These are phyloP conservation scores for Protomyces inundatus DNA, from an alignment of 1,139 yeast species.

Conservation along the genomic window DNA sequence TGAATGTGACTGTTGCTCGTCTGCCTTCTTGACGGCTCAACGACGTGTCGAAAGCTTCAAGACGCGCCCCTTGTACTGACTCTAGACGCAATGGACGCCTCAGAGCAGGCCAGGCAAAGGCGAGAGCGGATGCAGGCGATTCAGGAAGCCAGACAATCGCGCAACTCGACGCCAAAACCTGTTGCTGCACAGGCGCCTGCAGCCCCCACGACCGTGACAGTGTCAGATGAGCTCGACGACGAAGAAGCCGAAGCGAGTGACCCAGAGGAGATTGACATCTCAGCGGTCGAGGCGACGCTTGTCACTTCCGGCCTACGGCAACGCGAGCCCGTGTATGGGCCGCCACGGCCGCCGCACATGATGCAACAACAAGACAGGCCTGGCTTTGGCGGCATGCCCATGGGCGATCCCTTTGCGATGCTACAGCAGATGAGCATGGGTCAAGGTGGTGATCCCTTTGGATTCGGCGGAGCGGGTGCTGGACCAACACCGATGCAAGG, in stretches of 20 bases:
- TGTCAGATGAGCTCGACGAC: background rate
- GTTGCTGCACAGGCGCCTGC: no score
- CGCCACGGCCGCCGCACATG: background rate
- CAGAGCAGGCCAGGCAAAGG: no score
- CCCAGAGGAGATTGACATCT: background rate
- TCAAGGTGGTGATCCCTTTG: constrained; percentile 4
- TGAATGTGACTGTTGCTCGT: no score
- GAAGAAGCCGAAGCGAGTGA: background rate
- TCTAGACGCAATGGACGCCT: no score
- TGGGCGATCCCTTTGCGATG: constrained; percentile 17
- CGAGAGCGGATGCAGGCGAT: no score
- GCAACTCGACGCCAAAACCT: no score
- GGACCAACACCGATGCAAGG: background rate
- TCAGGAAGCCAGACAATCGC: no score
- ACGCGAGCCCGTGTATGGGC: background rate
- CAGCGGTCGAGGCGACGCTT: background rate
- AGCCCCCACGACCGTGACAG: no score
- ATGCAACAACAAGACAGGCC: background rate
- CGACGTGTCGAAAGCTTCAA: no score
- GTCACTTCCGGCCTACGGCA: background rate
- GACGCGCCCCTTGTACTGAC: no score
- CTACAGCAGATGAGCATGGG: constrained; percentile 10
- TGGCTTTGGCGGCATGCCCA: background rate
- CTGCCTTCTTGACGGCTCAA: no score
- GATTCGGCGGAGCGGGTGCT: background rate